A percentile compares a stretch with the other conserved stretches of the same genome.
Evolutionary conservation across 345 rosid species (phyloP).

Genomic region (Cardamine chenopodiifolia): DNA sequence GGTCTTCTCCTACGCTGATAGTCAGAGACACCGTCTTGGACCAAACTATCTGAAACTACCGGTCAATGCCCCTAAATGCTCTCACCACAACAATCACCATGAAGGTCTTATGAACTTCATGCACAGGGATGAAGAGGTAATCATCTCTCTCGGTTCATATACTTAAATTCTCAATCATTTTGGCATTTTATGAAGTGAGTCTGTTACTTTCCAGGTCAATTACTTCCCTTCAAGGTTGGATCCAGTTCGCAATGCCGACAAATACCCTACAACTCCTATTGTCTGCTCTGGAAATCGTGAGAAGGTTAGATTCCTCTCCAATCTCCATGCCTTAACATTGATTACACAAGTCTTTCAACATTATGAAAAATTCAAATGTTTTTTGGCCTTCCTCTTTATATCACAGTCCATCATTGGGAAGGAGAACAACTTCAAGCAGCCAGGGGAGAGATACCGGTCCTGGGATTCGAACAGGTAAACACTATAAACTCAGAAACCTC

Average conservation of each 20-base stretch:
- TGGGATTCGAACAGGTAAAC: slow-evolving; percentile 81
- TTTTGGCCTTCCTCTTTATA: slow-evolving; percentile 24
- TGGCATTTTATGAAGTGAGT: neutral
- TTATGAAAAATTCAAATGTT: neutral
- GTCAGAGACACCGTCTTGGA: slow-evolving; percentile 98
- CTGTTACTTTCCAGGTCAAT: slow-evolving; percentile 59
- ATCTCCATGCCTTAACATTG: neutral
- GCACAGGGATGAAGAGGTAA: slow-evolving; percentile 94
- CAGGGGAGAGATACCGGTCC: slow-evolving; percentile 89
- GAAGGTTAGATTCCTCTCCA: slow-evolving; percentile 51
- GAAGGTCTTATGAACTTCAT: slow-evolving; percentile 92
- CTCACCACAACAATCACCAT: slow-evolving; percentile 94
- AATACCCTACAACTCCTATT: slow-evolving; percentile 57
- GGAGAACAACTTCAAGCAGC: slow-evolving; percentile 95
- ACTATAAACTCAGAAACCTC: neutral
- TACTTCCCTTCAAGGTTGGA: slow-evolving; percentile 93
- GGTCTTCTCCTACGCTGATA: slow-evolving; percentile 85
- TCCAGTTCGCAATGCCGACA: slow-evolving; percentile 77
- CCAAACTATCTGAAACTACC: slow-evolving; percentile 97
- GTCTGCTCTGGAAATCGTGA: slow-evolving; percentile 77
- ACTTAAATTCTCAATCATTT: neutral
- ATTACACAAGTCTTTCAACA: neutral
- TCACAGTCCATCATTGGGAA: slow-evolving; percentile 69
- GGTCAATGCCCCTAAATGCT: slow-evolving; percentile 89
- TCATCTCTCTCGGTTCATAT: slow-evolving; percentile 6